These are phyloP conservation scores for Globisporangium cystogenes DNA, from an alignment of 352 stramenopile species.

Conservation along the genomic window DNA sequence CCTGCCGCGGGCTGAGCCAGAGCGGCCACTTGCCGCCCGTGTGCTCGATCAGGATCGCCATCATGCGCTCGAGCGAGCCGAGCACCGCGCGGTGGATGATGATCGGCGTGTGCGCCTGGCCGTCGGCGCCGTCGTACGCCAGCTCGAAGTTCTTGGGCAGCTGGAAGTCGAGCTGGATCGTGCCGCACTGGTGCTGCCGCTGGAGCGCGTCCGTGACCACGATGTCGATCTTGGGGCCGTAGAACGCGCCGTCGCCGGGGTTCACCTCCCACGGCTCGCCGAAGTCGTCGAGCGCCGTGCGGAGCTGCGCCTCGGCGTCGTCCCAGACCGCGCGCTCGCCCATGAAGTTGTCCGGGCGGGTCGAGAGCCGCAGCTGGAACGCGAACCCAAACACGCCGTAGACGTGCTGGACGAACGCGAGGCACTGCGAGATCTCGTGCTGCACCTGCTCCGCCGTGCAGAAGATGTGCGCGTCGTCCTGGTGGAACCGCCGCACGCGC, in stretches of 20 bases:
- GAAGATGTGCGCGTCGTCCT: constrained; percentile 99
- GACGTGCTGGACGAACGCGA: constrained; percentile 94
- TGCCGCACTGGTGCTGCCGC: constrained; percentile 96
- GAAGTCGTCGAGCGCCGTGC: constrained; percentile 60
- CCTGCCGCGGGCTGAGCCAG: constrained; percentile 90
- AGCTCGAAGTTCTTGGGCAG: constrained; percentile 96
- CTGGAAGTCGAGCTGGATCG: constrained; percentile 98
- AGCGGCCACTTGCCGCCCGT: constrained; percentile 95
- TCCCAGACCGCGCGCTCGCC: constrained; percentile 93
- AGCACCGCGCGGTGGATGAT: constrained; percentile 98
- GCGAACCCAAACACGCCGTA: constrained; percentile 95
- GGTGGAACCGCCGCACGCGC: constrained; percentile 96
- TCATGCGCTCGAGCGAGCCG: constrained; percentile 97
- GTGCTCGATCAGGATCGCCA: constrained; percentile 97
- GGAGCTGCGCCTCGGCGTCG: constrained; percentile 78
- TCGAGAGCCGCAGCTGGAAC: constrained; percentile 92
- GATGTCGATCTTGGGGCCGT: constrained; percentile 98
- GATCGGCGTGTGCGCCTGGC: constrained; percentile 90
- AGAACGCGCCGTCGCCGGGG: constrained; percentile 95
- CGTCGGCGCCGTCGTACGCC: constrained; percentile 88
- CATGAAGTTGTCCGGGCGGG: constrained; percentile 93
- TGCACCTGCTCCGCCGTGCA: constrained; percentile 94
- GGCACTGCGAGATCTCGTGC: constrained; percentile 92
- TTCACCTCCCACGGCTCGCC: constrained; percentile 83
- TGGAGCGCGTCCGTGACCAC: constrained; percentile 97